Evolutionary conservation across 2,329 filamentous ascomycete species (phyloP).

Genomic region (Zasmidium angulare): DNA sequence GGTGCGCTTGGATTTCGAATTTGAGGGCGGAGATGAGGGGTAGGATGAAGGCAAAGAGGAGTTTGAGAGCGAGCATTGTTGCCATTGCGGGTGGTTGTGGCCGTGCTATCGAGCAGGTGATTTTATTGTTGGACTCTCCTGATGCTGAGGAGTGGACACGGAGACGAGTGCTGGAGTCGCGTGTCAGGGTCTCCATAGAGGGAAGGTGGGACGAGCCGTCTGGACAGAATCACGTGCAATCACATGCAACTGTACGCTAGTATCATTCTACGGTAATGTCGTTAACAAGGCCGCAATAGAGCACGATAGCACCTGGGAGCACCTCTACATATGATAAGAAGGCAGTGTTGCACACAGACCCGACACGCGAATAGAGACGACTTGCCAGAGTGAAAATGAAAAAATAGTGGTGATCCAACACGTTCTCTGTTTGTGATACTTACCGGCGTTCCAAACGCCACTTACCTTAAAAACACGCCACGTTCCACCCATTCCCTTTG

Average conservation of each 20-base stretch:
- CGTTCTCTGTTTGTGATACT: not conserved
- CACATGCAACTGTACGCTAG: not conserved
- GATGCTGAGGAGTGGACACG: not conserved
- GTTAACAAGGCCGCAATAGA: too few species aligned
- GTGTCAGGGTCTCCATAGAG: not conserved
- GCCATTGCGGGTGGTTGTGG: conserved; percentile 6
- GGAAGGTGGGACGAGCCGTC: not conserved
- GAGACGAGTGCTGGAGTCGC: not conserved
- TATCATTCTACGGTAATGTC: too few species aligned
- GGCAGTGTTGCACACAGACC: not conserved
- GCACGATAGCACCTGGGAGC: too few species aligned
- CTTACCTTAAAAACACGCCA: not conserved
- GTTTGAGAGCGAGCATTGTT: conserved; percentile 28
- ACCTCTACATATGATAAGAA: too few species aligned
- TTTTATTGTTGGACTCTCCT: not conserved
- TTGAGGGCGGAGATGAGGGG: conserved; percentile 68
- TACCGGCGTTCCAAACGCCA: not conserved
- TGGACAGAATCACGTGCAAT: not conserved
- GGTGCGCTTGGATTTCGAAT: conserved; percentile 81
- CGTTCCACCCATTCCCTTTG: not conserved
- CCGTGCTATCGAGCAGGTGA: not conserved
- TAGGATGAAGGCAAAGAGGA: conserved; percentile 41
- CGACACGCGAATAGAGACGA: too few species aligned
- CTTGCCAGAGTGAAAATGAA: too few species aligned
- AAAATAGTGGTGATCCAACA: not conserved